These are phyloP conservation scores for Tulasnella sp. DNA, from an alignment of 768 basidiomycete genomes.

Conservation along the genomic window DNA sequence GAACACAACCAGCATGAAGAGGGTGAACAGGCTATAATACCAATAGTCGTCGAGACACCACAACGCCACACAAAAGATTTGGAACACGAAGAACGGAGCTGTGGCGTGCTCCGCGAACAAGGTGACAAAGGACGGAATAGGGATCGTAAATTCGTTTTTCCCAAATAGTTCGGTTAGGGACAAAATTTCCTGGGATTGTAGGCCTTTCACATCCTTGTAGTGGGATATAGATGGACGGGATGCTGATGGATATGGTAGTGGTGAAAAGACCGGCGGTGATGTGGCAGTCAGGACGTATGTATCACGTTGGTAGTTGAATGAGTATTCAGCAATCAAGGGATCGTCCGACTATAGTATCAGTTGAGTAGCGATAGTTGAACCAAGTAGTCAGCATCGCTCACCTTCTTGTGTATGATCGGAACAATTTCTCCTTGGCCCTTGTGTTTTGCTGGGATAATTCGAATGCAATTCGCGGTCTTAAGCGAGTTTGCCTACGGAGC, in stretches of 20 bases:
- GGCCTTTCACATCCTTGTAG: conserved; percentile 43
- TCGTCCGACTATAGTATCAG: conserved; percentile 30
- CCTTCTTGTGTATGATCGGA: conserved; percentile 46
- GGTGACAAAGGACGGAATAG: conserved; percentile 86
- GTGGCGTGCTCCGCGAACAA: conserved; percentile 94
- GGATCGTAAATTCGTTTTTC: conserved; percentile 92
- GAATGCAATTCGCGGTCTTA: conserved; percentile 67
- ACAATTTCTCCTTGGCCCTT: conserved; percentile 89
- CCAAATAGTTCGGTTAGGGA: conserved; percentile 63
- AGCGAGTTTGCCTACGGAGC: conserved; percentile 44
- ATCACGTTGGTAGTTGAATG: conserved; percentile 92
- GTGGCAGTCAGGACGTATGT: conserved; percentile 65
- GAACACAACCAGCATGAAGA: conserved; percentile 97
- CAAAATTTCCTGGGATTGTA: conserved; percentile 40
- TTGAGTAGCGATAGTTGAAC: background rate
- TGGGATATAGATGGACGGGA: conserved; percentile 52
- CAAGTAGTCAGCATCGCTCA: background rate
- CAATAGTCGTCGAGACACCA: conserved; percentile 99
- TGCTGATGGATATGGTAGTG: conserved; percentile 82
- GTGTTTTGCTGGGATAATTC: conserved; percentile 68
- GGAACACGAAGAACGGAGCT: conserved; percentile 99
- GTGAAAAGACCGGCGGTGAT: conserved; percentile 52
- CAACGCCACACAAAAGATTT: conserved; percentile 92
- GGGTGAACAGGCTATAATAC: conserved; percentile 94
- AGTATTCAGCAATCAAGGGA: conserved; percentile 45